These are phyloP conservation scores for Paramecium octaurelia DNA, from an alignment of 73 alveolate species.

Conservation along the genomic window DNA sequence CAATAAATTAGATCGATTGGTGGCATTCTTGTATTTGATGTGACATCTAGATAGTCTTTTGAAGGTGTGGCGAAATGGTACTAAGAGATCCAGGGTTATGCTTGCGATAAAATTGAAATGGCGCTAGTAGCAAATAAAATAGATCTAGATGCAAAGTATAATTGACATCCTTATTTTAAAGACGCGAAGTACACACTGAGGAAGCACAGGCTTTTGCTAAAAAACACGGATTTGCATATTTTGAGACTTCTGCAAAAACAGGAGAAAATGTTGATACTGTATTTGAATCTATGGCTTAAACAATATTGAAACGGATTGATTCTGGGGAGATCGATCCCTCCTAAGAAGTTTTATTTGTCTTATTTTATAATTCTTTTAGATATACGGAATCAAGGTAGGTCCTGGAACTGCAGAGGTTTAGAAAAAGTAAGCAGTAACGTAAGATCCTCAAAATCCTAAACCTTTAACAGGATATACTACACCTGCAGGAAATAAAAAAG, in stretches of 20 bases:
- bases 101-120: conserved; percentile 39
- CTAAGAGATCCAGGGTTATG: conserved; percentile 30
- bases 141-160: conserved; percentile 50
- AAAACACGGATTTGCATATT: background rate
- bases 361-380: background rate
- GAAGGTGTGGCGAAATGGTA: conserved; percentile 40
- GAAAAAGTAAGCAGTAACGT: background rate
- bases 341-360: background rate
- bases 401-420: background rate
- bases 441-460: background rate
- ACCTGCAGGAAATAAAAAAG: background rate
- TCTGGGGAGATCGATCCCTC: conserved; percentile 27
- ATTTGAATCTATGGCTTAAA: conserved; percentile 47
- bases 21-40: conserved; percentile 26
- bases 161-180: background rate
- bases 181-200: conserved; percentile 1
- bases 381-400: background rate
- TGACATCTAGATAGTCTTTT: conserved; percentile 22
- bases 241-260: conserved; percentile 26
- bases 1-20: conserved; percentile 44
- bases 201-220: background rate
- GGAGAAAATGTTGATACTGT: background rate
- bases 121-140: conserved; percentile 67
- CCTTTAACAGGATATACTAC: background rate
- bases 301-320: background rate